Evolutionary conservation across 768 basidiomycete species (phyloP).

Genomic region (Exsudoporus frostii): DNA sequence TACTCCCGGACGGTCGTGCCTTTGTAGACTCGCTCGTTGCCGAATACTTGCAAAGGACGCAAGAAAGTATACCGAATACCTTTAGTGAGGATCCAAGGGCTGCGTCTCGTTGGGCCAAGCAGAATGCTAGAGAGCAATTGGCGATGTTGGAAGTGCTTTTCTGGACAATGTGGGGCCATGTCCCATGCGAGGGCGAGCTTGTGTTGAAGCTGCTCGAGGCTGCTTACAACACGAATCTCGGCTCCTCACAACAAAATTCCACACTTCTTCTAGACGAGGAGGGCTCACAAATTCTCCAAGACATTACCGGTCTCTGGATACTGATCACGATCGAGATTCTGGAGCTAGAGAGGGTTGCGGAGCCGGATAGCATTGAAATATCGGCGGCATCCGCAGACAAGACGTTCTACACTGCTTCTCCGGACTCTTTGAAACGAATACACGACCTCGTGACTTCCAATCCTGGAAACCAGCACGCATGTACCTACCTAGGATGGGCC

Average conservation of each 20-base stretch:
- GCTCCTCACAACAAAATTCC: conserved; percentile 57
- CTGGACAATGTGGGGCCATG: conserved; percentile 81
- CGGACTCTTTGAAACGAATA: conserved; percentile 58
- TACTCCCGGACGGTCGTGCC: conserved; percentile 61
- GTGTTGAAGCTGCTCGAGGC: conserved; percentile 63
- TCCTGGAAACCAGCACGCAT: conserved; percentile 59
- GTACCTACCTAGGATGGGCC: conserved; percentile 80
- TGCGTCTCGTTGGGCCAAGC: conserved; percentile 69
- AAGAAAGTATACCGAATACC: conserved; percentile 44
- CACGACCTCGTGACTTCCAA: conserved; percentile 65
- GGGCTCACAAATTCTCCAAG: conserved; percentile 59
- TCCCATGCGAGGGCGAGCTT: conserved; percentile 59
- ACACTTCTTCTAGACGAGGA: conserved; percentile 74
- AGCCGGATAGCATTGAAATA: conserved; percentile 49
- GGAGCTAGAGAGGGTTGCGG: conserved; percentile 69
- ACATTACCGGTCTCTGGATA: conserved; percentile 74
- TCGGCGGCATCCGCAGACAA: conserved; percentile 46
- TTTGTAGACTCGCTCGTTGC: conserved; percentile 60
- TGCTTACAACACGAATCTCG: conserved; percentile 63
- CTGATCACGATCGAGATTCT: conserved; percentile 75
- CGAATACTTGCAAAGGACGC: conserved; percentile 55
- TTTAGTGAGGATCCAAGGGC: conserved; percentile 51
- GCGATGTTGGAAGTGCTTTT: conserved; percentile 84
- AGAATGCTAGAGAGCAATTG: conserved; percentile 74
- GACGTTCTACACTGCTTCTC: conserved; percentile 58